Conservation (phyloP, 73 alveolate species). For the Stentor coeruleus region DNA sequence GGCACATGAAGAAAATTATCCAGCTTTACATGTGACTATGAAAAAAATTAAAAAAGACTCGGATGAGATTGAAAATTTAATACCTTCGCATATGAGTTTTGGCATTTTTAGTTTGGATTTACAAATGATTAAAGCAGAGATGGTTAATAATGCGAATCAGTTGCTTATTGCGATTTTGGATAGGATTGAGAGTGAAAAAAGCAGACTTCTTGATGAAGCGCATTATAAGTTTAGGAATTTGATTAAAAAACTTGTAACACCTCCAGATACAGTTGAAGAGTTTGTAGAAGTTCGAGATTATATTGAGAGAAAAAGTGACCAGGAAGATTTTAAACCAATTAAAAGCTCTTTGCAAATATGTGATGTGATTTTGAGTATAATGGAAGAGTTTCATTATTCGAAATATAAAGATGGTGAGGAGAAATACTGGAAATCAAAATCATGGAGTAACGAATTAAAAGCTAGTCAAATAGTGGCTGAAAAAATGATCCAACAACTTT, state of each 20-base stretch:
- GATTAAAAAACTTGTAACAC: not conserved
- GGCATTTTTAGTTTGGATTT: not conserved
- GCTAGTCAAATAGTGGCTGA: not conserved
- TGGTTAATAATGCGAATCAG: not conserved
- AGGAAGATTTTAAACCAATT: not conserved
- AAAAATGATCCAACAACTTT: not conserved
- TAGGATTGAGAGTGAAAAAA: not conserved
- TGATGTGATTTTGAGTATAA: not conserved
- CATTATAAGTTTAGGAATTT: not conserved
- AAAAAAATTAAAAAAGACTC: not conserved
- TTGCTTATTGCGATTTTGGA: not conserved
- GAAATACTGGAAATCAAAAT: constrained; percentile 7
- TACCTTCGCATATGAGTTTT: constrained; percentile 1
- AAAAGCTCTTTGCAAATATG: not conserved
- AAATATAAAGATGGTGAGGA: not conserved
- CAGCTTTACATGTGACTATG: not conserved
- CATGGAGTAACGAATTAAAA: not conserved
- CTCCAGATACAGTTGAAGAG: constrained; percentile 9
- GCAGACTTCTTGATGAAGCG: not conserved
- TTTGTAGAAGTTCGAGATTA: constrained; percentile 13
- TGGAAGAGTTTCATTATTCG: not conserved
- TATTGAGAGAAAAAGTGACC: not conserved
- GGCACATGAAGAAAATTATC: not conserved
- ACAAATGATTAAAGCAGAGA: not conserved
- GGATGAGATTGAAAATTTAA: not conserved